Evolutionary conservation across 225 moss, liverwort and hornwort species (phyloP).

Genomic region (Pseudoscleropodium purum): DNA sequence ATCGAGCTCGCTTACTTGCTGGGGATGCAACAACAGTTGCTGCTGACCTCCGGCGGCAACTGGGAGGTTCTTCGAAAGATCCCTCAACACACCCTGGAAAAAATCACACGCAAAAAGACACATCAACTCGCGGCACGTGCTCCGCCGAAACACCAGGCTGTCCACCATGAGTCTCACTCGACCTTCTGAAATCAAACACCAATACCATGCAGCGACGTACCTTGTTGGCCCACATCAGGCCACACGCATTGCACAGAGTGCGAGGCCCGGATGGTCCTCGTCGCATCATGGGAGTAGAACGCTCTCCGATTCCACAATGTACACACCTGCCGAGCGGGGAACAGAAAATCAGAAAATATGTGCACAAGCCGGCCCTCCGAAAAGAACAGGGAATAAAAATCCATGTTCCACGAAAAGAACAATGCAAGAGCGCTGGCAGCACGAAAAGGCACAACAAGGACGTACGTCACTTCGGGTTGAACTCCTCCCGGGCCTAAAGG

Average conservation of each 20-base stretch:
- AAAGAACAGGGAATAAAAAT: not conserved
- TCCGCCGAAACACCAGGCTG: not conserved
- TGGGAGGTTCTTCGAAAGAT: constrained; percentile 71
- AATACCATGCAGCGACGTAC: not conserved
- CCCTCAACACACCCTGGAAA: constrained; percentile 67
- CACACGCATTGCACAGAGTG: constrained; percentile 82
- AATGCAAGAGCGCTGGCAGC: not conserved
- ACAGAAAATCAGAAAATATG: not conserved
- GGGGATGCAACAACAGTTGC: constrained; percentile 67
- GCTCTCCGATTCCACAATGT: constrained; percentile 87
- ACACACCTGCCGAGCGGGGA: constrained; percentile 53
- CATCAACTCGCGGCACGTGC: not conserved
- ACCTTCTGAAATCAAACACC: not conserved
- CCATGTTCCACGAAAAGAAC: not conserved
- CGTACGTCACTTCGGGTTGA: constrained; percentile 86
- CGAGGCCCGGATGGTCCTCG: constrained; percentile 76
- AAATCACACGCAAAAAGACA: not conserved
- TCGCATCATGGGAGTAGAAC: constrained; percentile 92
- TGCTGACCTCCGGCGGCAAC: constrained; percentile 51
- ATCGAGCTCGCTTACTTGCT: constrained; percentile 39
- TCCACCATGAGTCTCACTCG: not conserved
- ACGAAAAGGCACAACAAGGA: not conserved
- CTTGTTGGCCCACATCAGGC: constrained; percentile 94
- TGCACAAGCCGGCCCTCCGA: not conserved
- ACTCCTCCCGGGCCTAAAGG: constrained; percentile 42